Conservation (phyloP, 2,329 filamentous ascomycete genomes). For the Pestalotiopsis sp. region DNA sequence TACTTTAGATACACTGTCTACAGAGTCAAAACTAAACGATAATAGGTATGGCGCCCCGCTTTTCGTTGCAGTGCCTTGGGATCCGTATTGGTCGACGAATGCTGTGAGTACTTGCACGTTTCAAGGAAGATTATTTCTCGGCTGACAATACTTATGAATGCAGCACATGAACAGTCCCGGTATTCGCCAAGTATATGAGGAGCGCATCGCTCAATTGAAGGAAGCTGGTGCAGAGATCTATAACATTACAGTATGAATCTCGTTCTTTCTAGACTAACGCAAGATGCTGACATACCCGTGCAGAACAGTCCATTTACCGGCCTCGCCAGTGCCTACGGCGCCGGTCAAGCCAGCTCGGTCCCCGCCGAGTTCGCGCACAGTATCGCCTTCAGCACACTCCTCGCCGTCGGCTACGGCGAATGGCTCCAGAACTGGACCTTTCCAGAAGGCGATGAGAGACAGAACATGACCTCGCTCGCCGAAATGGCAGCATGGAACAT, state of each 20-base stretch:
- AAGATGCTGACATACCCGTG: neutral
- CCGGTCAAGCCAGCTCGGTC: neutral
- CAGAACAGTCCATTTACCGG: conserved; percentile 2
- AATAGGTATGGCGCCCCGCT: no score
- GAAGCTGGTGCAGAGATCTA: neutral
- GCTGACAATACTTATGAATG: neutral
- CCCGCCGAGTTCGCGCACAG: conserved; percentile 16
- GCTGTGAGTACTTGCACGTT: neutral
- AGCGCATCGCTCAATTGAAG: neutral
- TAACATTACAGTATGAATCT: neutral
- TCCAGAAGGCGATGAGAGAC: conserved; percentile 16
- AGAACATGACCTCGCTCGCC: conserved; percentile 18
- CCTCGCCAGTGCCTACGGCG: neutral
- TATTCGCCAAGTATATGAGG: neutral
- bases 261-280: neutral
- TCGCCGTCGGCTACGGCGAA: conserved; percentile 23
- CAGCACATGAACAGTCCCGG: neutral
- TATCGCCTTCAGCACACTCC: conserved; percentile 15
- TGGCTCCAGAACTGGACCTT: conserved; percentile 22
- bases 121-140: neutral
- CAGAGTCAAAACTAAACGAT: no score
- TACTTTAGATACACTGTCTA: no score
- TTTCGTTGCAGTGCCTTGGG: no score
- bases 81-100: neutral
- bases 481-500: conserved; percentile 22